Evolutionary conservation across 495 filamentous ascomycete genomes (phyloP).

Genomic region (Penicillium roqueforti): DNA sequence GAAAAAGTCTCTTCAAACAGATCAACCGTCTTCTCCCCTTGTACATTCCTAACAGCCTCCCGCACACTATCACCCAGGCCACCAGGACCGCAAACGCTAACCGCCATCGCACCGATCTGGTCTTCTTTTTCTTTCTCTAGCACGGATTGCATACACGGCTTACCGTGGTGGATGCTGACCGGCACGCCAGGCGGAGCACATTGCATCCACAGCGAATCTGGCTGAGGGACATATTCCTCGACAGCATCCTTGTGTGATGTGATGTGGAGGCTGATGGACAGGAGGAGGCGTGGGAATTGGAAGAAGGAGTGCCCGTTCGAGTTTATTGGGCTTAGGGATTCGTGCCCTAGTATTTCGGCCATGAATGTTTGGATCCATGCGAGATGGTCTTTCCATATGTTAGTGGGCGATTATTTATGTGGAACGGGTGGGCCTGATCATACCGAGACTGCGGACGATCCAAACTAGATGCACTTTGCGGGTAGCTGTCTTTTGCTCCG

Average conservation of each 20-base stretch:
- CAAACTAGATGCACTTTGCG: constrained; percentile 40
- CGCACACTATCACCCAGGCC: constrained; percentile 44
- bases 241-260: constrained; percentile 25
- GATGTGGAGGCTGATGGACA: constrained; percentile 36
- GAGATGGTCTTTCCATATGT: constrained; percentile 33
- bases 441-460: constrained; percentile 42
- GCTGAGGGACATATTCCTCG: constrained; percentile 26
- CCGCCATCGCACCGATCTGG: constrained; percentile 43
- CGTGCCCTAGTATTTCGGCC: constrained; percentile 35
- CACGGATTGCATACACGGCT: constrained; percentile 32
- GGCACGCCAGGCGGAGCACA: constrained; percentile 28
- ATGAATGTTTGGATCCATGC: constrained; percentile 46
- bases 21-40: constrained; percentile 36
- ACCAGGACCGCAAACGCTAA: constrained; percentile 45
- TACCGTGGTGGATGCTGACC: constrained; percentile 30
- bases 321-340: constrained; percentile 21
- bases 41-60: constrained; percentile 33
- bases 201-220: constrained; percentile 32
- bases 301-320: constrained; percentile 30
- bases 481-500: constrained; percentile 37
- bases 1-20: constrained; percentile 44
- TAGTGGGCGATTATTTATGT: neutral
- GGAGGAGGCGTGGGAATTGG: constrained; percentile 27
- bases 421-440: neutral
- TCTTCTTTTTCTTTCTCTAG: constrained; percentile 33